These are phyloP conservation scores for Fomitiporia mediterranea DNA, from an alignment of 1,284 basidiomycete species.

Conservation along the genomic window DNA sequence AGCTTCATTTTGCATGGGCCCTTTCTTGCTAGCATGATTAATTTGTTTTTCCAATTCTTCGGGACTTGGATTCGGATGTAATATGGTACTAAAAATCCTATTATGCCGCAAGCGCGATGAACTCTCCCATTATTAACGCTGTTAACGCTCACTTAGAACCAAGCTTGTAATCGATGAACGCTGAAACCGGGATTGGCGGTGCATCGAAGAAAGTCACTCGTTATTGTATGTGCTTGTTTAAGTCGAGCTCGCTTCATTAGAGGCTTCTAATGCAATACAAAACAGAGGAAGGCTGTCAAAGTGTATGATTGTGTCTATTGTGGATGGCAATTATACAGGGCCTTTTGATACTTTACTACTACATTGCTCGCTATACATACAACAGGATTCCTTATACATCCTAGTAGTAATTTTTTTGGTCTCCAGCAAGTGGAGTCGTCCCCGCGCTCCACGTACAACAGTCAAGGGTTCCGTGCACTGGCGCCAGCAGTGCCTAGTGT, in stretches of 20 bases:
- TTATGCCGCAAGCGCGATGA: too few species aligned
- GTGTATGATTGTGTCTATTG: background rate
- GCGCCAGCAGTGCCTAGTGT: background rate
- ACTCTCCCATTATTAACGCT: too few species aligned
- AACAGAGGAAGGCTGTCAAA: background rate
- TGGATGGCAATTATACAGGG: background rate
- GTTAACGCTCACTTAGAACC: background rate
- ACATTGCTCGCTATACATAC: conserved; percentile 5
- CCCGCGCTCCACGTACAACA: background rate
- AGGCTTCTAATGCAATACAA: background rate
- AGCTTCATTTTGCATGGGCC: background rate
- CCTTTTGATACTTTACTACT: background rate
- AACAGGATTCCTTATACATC: conserved; percentile 1
- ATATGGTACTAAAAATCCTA: background rate
- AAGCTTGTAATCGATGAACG: background rate
- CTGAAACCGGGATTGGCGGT: too few species aligned
- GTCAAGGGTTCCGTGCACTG: background rate
- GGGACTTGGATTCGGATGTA: background rate
- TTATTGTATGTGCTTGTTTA: background rate
- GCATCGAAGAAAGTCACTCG: background rate
- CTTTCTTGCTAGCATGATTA: background rate
- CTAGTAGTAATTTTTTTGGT: background rate
- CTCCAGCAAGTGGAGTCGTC: too few species aligned
- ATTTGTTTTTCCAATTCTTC: background rate
- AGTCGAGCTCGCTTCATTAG: background rate